Evolutionary conservation across 805 yeast species (phyloP), one percentile per base, ranked within the genome.

Genomic region (Starmerella kuoi): DNA sequence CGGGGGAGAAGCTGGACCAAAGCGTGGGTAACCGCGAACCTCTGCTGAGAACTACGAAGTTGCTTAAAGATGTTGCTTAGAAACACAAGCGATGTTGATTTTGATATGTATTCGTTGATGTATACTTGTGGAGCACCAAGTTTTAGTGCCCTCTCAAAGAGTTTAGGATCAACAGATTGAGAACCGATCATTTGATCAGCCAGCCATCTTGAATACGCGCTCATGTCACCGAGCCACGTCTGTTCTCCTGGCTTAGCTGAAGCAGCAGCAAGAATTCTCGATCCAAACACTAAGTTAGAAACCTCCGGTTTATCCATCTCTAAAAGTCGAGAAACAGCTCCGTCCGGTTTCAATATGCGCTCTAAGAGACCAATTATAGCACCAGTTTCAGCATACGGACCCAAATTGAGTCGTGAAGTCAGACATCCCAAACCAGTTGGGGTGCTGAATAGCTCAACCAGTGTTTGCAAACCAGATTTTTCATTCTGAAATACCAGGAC

Each of bases 51-150:
- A 2, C 43, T 38, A 5, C 52, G 32, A 38, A 56, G 30, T 14
- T 15, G 8, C 3, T 15, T 8, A 22, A 28, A 46, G 5, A 43
- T 23, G 12, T 4, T 2, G 8, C 19, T 4, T 4, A 45, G 37
- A 14, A 31, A 33, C 25, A 18, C 22, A 17, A 43, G 37, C n/a
- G 11, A 9, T 34, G 35, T 20, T 44, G 35, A 1, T 14, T 37
- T 14, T 4, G 18, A 9, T 2, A 60, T 23, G 2, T 41, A 36
- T 15, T 41, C 35, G 18, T 19, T n/a, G 3, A 46, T 35, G 6
- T 44, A 42, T 7, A 18, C 45, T 27, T 25, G 14, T 2, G 59
- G 50, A 15, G 46, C 49, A 11, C 60, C 61, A 20, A 57, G 44
- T 30, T 55, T 55, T 26, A 48, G 36, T 1, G 40, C 39, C 15